Base-by-base conservation (phyloP, 257 asterid genomes). In the Penstemon barbatus region DNA sequence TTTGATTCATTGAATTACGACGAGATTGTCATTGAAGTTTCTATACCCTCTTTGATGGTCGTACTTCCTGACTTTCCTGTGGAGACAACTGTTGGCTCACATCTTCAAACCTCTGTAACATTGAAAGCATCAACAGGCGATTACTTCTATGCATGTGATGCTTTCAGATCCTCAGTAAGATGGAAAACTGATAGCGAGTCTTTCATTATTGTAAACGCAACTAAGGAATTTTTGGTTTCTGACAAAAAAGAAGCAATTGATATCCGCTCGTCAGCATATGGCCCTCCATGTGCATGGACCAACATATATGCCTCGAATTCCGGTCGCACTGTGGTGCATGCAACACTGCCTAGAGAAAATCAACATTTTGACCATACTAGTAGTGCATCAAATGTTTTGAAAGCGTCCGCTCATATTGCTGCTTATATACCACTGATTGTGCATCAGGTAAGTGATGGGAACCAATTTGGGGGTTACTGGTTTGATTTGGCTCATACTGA, bases 401-500 rank as follows among this genome's bases (percentile, higher is more conserved):
- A 86, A 79, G 88, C 84, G 11, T 87, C 97, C 42, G 74, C 81
- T 3, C 59, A 37, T 39, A 79, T 92, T 86, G 91, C 95, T 53
- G 95, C 97, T 41, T 88, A 83, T 66, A 52, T 50, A 50, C 92
- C 97, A 3, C 96, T 92, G 65, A 66, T 77, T 63, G 82, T 89
- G 80, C 92, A 83, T 77, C 96, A 85, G 79, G 89, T 79, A 61
- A 80, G 95, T 71, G 88, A 92, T 49, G 98, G 98, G 53, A 90
- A 92, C 80, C 87, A 86, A 71, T 92, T 86, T 78, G 98, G 98
- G 70, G 98, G 98, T 67, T 92, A 92, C 75, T 88, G 88, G 88
- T 78, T 84, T 65, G 82, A 88, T 75, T 72, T 79, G 68, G 73
- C 71, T 66, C 80, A 80, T 63, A 60, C 80, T 50, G 86, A 84